Evolutionary conservation across 2,329 filamentous ascomycete genomes (phyloP).

Genomic region (Trichoderma semiorbis): DNA sequence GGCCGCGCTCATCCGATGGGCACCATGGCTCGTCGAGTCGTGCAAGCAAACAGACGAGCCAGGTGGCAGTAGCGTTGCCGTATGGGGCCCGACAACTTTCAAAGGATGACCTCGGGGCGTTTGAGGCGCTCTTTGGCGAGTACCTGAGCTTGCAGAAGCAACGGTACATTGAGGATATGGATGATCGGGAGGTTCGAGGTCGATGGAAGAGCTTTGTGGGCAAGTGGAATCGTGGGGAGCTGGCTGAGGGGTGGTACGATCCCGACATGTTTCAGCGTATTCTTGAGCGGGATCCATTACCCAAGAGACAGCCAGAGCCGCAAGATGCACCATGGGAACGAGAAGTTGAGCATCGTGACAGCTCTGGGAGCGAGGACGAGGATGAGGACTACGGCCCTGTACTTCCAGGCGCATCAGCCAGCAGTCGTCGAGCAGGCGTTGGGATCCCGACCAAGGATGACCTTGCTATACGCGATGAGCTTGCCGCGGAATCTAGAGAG

Average conservation of each 20-base stretch:
- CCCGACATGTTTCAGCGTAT: conserved; percentile 59
- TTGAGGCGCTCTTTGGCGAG: conserved; percentile 71
- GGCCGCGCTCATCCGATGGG: conserved; percentile 26
- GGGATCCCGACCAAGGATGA: conserved; percentile 71
- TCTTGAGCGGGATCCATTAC: conserved; percentile 27
- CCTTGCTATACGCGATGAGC: conserved; percentile 58
- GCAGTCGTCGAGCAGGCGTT: conserved; percentile 43
- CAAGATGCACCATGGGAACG: neutral
- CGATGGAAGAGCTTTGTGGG: conserved; percentile 90
- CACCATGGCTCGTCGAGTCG: conserved; percentile 20
- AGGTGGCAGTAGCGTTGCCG: conserved; percentile 48
- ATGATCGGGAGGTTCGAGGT: conserved; percentile 72
- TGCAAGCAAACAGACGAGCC: neutral
- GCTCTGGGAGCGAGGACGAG: conserved; percentile 19
- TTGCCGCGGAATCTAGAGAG: conserved; percentile 47
- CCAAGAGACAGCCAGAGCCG: neutral
- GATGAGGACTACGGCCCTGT: conserved; percentile 52
- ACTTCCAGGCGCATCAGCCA: conserved; percentile 24
- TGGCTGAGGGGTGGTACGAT: conserved; percentile 93
- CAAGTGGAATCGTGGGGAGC: conserved; percentile 88
- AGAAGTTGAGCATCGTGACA: conserved; percentile 3
- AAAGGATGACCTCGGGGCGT: conserved; percentile 64
- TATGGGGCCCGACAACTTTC: conserved; percentile 62
- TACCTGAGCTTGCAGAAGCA: conserved; percentile 89
- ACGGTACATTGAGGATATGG: conserved; percentile 63